Base-by-base conservation (phyloP, 768 basidiomycete species). In the Suillus tomentosus region DNA sequence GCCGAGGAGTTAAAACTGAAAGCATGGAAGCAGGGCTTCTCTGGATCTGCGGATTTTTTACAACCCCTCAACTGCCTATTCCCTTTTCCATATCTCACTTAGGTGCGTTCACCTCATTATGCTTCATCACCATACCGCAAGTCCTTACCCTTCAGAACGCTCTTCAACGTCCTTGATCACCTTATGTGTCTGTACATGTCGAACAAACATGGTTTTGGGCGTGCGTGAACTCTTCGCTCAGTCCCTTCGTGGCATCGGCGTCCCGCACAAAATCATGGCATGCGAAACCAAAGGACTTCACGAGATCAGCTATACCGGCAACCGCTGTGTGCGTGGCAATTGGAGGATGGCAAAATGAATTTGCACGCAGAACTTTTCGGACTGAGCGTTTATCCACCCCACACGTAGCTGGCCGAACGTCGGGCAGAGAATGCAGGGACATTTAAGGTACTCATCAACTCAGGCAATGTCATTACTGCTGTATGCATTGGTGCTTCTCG, bases 131-230 rank as follows among this genome's bases (percentile, higher is more conserved):
- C 96, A 0, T 85, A 90, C 72, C 90, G 96, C 62, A 91, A 90
- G 70, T 79, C 87, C 0, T 85, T 99, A 61, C 94, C 95, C 54
- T 98, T 96, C 80, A 90, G 95, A 53, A 97, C 96, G 9, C 89
- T 99, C 81, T 98, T 97, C 85, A 98, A 99, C 77, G 79, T 95
- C 64, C 82, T 98, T 39, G 96, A 96, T 0, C 96, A 95, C 0
- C 84, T 98, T 50, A 90, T 96, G 76, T 78, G 81, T 7, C 96
- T 96, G 89, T 93, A 0, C 78, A 31, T 31, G 81, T 9, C 96
- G 96, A 2, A 82, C 81, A 3, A 90, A 93, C 4, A 95, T 98
- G 91, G 86, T 98, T 4, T 82, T 97, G 43, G 96, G 96, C 56
- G 90, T 99, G 40, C 86, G 79, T 59, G 87, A 88, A 69, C 85